Conservation (phyloP, 2,329 filamentous ascomycete genomes). For the Diplodia seriata region DNA sequence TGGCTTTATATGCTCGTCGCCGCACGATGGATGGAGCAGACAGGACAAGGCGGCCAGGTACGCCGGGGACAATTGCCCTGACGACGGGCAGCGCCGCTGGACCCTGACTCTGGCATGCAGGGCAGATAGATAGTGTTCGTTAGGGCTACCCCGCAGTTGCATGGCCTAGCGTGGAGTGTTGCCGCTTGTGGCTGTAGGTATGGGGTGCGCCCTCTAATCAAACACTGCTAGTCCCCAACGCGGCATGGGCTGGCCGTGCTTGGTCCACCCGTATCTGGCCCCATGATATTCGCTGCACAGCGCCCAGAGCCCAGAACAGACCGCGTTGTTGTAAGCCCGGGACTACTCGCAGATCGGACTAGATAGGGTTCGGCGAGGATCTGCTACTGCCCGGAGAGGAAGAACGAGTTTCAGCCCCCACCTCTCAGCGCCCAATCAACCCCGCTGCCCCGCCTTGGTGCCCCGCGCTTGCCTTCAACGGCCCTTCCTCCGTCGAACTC, state of each 20-base stretch:
- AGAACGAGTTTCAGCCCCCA: not conserved
- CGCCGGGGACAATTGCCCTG: not conserved
- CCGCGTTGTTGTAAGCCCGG: not conserved
- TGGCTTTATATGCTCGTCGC: not conserved
- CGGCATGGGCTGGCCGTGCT: not conserved
- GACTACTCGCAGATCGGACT: too few species aligned
- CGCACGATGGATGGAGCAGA: not conserved
- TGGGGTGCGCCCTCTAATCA: slow-evolving; percentile 8
- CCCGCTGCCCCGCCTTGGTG: not conserved
- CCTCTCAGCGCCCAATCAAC: not conserved
- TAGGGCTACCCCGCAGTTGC: not conserved
- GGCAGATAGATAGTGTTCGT: not conserved
- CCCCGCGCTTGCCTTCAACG: not conserved
- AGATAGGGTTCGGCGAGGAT: not conserved
- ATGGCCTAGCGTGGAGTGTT: not conserved
- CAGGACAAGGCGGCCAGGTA: too few species aligned
- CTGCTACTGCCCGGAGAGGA: not conserved
- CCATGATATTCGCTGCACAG: too few species aligned
- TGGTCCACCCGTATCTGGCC: not conserved
- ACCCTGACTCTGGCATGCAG: not conserved
- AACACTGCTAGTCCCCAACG: not conserved
- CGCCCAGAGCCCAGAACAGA: not conserved
- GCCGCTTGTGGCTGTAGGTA: not conserved
- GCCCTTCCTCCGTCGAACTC: not conserved
- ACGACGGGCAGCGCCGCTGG: not conserved